Base-by-base conservation (phyloP, 345 rosid genomes). In the Salix koriyanagi region DNA sequence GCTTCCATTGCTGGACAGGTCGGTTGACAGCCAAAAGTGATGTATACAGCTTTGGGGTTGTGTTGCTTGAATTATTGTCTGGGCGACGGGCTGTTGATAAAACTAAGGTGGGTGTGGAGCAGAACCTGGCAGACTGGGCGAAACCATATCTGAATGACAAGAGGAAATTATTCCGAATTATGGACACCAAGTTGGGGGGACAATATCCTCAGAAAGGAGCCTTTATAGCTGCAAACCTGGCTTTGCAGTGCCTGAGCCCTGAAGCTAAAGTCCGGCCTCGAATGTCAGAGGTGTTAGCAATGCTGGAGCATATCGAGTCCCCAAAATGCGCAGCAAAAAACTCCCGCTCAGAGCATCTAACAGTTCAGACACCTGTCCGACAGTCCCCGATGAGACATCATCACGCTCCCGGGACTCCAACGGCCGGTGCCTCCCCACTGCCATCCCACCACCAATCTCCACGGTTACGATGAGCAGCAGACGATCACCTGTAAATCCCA, bases 1-100 rank as follows among this genome's bases (percentile, higher is more conserved):
- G 71, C 73, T 75, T 72, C 41, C 65, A 32, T 70, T 80, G 80
- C 60, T 86, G 34, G 34, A 77, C 89, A 95, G 98, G 99, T 73
- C 92, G 99, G 54, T 87, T 96, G 72, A 89, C 99, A 14, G 88
- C 98, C 4, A 93, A 93, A 85, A 93, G 99, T 67, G 99, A 96
- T 25, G 98, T 96, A 62, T 96, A 93, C 77, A 96, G 98, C 79
- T 96, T 96, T 4, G 99, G 99, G 65, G 99, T 96, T 61, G 98
- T 96, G 76, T 81, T 96, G 74, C 90, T 96, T 11, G 99, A 96
- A 82, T 81, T 96, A 67, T 85, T 96, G 76, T 96, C 96, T 18
- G 99, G 99, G 30, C 76, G 96, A 72, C 89, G 94, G 61, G 98
- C 99, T 0, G 89, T 96, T n/a, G 98, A 93, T 73, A 96, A 90